These are phyloP conservation scores for Solanum paucissectum DNA, from an alignment of 257 asterid genomes.

Conservation along the genomic window DNA sequence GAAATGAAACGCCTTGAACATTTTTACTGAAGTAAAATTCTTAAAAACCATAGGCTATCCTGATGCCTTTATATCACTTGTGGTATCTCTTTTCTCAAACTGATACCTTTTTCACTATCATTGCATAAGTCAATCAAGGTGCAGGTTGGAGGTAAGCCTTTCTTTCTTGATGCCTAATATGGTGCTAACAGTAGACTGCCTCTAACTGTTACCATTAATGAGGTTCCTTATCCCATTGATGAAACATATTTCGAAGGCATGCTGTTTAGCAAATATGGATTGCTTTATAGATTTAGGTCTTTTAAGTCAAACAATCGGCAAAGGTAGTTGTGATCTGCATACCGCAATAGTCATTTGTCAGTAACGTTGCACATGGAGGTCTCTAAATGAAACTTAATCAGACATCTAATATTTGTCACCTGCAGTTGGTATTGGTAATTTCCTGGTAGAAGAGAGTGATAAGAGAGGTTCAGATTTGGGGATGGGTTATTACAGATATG, in stretches of 20 bases:
- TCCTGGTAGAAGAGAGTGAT: neutral
- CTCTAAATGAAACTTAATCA: neutral
- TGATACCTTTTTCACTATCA: neutral
- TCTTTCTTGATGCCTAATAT: neutral
- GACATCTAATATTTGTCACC: neutral
- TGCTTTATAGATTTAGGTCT: neutral
- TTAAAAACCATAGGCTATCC: neutral
- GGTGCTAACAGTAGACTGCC: neutral
- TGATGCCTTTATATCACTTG: neutral
- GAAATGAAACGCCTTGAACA: neutral
- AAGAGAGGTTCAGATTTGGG: neutral
- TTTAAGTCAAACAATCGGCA: neutral
- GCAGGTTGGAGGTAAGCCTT: neutral
- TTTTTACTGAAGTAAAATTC: neutral
- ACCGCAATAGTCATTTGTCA: neutral
- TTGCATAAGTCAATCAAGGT: neutral
- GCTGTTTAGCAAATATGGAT: neutral
- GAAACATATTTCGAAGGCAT: neutral
- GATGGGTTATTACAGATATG: neutral
- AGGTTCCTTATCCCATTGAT: neutral
- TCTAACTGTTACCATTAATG: neutral
- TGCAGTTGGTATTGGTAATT: neutral
- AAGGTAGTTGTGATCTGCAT: neutral
- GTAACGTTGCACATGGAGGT: neutral
- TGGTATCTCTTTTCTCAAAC: neutral